Percentiles rank a stretch among this genome's conserved stretches.
These are phyloP conservation scores for Apiospora arundinis DNA, from an alignment of 2,329 filamentous ascomycete species.

Conservation along the genomic window DNA sequence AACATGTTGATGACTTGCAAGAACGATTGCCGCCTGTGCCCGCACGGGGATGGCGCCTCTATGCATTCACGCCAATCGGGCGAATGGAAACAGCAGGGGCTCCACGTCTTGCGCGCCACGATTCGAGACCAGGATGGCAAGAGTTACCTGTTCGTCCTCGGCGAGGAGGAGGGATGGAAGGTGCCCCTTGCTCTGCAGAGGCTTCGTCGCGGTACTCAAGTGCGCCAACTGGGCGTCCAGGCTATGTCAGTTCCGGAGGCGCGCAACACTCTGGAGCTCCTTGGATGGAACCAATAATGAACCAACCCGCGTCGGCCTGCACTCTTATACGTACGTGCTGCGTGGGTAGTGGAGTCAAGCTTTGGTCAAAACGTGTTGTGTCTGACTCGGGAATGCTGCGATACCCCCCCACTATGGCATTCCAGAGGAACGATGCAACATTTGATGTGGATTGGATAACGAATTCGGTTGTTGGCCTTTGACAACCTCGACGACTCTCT, in stretches of 20 bases:
- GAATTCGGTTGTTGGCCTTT: not conserved
- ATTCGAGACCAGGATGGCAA: conserved; percentile 71
- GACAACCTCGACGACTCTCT: not conserved
- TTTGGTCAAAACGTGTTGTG: not conserved
- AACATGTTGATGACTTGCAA: conserved; percentile 70
- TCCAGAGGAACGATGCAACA: not conserved
- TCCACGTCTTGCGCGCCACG: conserved; percentile 69
- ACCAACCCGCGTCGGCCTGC: not conserved
- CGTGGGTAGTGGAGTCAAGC: not conserved
- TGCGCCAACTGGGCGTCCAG: conserved; percentile 63
- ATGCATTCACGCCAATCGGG: conserved; percentile 56
- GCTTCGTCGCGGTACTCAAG: conserved; percentile 65
- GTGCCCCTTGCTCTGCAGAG: conserved; percentile 66
- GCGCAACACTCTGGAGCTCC: conserved; percentile 60
- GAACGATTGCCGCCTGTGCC: conserved; percentile 64
- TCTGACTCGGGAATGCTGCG: conserved; percentile 14
- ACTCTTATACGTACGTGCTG: not conserved
- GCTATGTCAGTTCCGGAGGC: conserved; percentile 62
- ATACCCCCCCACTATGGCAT: conserved; percentile 16
- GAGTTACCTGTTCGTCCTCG: conserved; percentile 68
- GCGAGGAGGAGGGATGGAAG: conserved; percentile 73
- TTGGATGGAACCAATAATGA: conserved; percentile 55
- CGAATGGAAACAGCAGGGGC: conserved; percentile 59
- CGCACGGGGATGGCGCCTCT: conserved; percentile 47
- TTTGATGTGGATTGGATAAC: not conserved